These are phyloP conservation scores for Fraxinus quadrangulata DNA, from an alignment of 257 asterid species.

Conservation along the genomic window DNA sequence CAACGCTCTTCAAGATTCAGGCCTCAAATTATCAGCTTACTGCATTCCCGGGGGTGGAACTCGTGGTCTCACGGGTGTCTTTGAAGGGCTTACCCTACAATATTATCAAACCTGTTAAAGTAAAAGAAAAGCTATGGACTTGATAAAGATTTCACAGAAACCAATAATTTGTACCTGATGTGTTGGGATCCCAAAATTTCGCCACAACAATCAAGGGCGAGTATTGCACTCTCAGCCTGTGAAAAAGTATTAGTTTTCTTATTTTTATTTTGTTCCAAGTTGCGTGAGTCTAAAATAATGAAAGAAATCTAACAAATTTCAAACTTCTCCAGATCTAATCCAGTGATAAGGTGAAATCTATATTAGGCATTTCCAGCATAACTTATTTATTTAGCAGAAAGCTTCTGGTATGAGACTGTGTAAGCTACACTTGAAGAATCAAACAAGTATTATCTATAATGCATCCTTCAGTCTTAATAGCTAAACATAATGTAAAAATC, in stretches of 20 bases:
- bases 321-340: not conserved
- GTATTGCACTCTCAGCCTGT: conserved; percentile 63
- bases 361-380: too few relatives aligned
- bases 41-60: conserved; percentile 36
- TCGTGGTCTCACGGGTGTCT: conserved; percentile 66
- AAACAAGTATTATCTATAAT: not conserved
- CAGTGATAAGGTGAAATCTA: too few relatives aligned
- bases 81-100: conserved; percentile 64
- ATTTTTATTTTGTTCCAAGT: too few relatives aligned
- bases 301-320: too few relatives aligned
- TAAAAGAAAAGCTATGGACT: not conserved
- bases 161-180: conserved; percentile 39
- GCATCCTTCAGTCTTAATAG: not conserved
- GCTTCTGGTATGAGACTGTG: too few relatives aligned
- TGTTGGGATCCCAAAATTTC: conserved; percentile 57
- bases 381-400: too few relatives aligned
- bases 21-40: conserved; percentile 21
- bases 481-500: not conserved
- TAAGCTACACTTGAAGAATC: not conserved
- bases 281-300: not conserved
- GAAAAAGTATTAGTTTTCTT: conserved; percentile 6
- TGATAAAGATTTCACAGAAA: not conserved
- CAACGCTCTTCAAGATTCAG: not conserved
- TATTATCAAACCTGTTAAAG: not conserved
- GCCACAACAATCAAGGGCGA: conserved; percentile 62